phyloP scores from a whole-genome alignment of 768 basidiomycete genomes.

The Suillus occidentalis region DNA sequence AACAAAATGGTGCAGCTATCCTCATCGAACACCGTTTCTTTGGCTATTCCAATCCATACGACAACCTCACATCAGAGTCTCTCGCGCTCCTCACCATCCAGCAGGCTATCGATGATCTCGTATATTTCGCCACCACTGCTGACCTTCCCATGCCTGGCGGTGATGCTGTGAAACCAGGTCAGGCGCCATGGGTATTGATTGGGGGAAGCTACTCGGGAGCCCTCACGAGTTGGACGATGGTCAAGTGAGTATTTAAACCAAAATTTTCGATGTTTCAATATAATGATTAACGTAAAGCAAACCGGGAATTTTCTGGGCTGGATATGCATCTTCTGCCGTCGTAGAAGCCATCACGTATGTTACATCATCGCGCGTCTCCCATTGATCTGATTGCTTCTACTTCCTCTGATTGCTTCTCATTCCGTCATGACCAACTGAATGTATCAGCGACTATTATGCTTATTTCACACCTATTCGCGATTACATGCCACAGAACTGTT shows the following conservation, averaged over 20 bases:
- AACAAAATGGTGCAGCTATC: constrained; percentile 63
- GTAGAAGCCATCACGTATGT: constrained; percentile 45
- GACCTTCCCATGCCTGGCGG: constrained; percentile 68
- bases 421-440: not conserved
- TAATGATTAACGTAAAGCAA: constrained; percentile 26
- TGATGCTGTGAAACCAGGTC: constrained; percentile 53
- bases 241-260: constrained; percentile 44
- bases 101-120: constrained; percentile 73
- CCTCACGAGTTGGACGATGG: constrained; percentile 68
- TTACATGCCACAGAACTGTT: constrained; percentile 73
- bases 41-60: constrained; percentile 69
- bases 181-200: constrained; percentile 42
- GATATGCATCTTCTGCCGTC: constrained; percentile 47
- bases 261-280: not conserved
- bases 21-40: constrained; percentile 76
- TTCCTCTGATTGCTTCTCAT: not conserved
- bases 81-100: constrained; percentile 64
- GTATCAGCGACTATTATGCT: constrained; percentile 28
- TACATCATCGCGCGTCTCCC: constrained; percentile 2
- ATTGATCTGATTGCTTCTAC: not conserved
- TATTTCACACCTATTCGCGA: constrained; percentile 73
- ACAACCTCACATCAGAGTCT: constrained; percentile 58
- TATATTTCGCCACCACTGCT: constrained; percentile 68
- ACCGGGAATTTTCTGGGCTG: constrained; percentile 41
- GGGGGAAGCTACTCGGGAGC: constrained; percentile 48